Conservation (phyloP, 2,329 filamentous ascomycete species). For the Whalleya microplaca region DNA sequence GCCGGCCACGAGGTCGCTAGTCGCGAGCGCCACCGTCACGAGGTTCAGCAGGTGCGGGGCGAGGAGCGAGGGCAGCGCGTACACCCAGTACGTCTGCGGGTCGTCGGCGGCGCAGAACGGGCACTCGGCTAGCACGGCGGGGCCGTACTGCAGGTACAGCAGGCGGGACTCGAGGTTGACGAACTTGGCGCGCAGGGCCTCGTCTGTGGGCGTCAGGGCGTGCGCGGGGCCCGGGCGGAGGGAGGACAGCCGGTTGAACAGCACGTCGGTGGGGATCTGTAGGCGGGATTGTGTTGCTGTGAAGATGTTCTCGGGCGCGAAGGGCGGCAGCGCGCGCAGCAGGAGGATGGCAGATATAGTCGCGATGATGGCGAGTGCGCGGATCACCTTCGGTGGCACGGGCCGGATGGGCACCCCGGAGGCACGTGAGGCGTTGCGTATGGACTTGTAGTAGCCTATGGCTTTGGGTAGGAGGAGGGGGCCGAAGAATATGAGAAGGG, state of each 20-base stretch:
- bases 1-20: slow-evolving; percentile 69
- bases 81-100: slow-evolving; percentile 74
- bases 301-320: slow-evolving; percentile 84
- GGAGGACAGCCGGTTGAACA: slow-evolving; percentile 74
- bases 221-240: slow-evolving; percentile 54
- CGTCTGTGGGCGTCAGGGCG: slow-evolving; percentile 61
- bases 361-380: slow-evolving; percentile 65
- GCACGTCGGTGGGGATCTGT: slow-evolving; percentile 80
- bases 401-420: slow-evolving; percentile 57
- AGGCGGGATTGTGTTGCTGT: slow-evolving; percentile 75
- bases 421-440: slow-evolving; percentile 47
- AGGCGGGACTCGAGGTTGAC: slow-evolving; percentile 72
- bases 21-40: slow-evolving; percentile 70
- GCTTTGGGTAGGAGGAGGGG: slow-evolving; percentile 72
- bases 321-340: slow-evolving; percentile 65
- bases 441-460: slow-evolving; percentile 65
- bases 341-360: slow-evolving; percentile 53
- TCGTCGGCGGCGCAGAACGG: slow-evolving; percentile 81
- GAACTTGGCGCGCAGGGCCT: slow-evolving; percentile 68
- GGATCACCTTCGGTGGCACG: slow-evolving; percentile 55
- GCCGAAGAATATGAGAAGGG: slow-evolving; percentile 66
- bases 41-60: slow-evolving; percentile 83
- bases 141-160: slow-evolving; percentile 83
- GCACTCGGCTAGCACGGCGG: slow-evolving; percentile 72
- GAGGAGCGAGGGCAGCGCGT: slow-evolving; percentile 74